Conservation (phyloP, 306 rosid species). For the Rosa chinensis region DNA sequence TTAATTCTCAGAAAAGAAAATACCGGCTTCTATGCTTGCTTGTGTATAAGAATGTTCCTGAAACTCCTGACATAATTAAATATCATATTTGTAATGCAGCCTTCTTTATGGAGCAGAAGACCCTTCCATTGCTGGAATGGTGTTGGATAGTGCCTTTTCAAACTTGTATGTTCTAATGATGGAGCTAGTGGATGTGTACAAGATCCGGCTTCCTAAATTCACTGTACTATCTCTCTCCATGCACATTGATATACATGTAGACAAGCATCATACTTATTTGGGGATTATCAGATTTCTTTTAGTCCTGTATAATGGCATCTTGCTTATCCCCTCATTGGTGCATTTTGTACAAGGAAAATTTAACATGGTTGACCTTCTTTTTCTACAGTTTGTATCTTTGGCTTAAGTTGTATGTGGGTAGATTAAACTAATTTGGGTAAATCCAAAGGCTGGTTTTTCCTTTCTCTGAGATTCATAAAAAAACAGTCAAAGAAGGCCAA, state of each 20-base stretch:
- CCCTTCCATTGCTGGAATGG: conserved; percentile 94
- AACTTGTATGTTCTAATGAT: conserved; percentile 84
- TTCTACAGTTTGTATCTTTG: background rate
- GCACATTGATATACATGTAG: background rate
- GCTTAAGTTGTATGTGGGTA: background rate
- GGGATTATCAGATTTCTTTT: background rate
- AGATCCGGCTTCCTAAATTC: conserved; percentile 95
- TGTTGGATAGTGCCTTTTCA: conserved; percentile 98
- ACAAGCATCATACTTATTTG: background rate
- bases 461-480: background rate
- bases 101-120: conserved; percentile 99
- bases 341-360: background rate
- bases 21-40: background rate
- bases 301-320: background rate
- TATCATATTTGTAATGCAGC: conserved; percentile 48
- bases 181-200: conserved; percentile 93
- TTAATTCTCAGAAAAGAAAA: background rate
- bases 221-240: conserved; percentile 46
- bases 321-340: background rate
- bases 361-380: background rate
- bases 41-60: conserved; percentile 5
- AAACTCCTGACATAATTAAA: conserved; percentile 14
- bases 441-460: too few relatives aligned
- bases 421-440: too few relatives aligned
- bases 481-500: background rate